Base-by-base conservation (phyloP, 129 eudicot genomes). In the Deinandra increscens region DNA sequence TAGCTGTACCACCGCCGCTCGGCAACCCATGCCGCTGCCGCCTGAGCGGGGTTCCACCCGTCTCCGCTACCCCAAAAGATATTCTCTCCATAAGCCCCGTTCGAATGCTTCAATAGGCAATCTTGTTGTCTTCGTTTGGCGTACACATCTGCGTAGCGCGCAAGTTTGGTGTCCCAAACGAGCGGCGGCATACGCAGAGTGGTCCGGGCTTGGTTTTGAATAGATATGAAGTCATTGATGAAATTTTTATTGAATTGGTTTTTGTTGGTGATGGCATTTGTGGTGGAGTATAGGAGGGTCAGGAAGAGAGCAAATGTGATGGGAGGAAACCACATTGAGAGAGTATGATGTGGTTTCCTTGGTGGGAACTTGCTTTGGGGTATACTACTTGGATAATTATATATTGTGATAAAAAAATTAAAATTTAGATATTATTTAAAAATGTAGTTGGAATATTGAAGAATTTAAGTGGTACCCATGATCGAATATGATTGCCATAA, bases 61-160 rank as follows among this genome's bases (percentile, higher is more conserved):
- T 64, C 41, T n/a, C 95, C 97, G 53, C 91, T 83, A 2, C 95
- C 95, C 97, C 91, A 85, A 66, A 85, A 85, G 6, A 88, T 83
- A 58, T 88, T 88, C 72, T 88, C 96, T 0, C 96, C 96, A 37
- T 88, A 87, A 2, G 90, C 90, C 14, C 95, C 95, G 22, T 78
- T 68, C 15, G 97, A 91, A 71, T 91, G 97, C 74, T 54, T 55
- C 69, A 87, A 50, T 22, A 73, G 76, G 71, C 97, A 91, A 50
- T 91, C 97, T 5, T 17, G 51, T 6, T 69, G 70, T 72, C 97
- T 76, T 48, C 77, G 68, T 43, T 69, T 77, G 7, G 95, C 95
- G 22, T 87, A 90, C 77, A 80, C 18, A 14, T 60, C 44, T 0
- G 97, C 97, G 22, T 85, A 91, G 0, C 63, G 74, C 0, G 85